phyloP scores from a whole-genome alignment of 2,329 filamentous ascomycete genomes.

The Aplosporella prunicola region DNA sequence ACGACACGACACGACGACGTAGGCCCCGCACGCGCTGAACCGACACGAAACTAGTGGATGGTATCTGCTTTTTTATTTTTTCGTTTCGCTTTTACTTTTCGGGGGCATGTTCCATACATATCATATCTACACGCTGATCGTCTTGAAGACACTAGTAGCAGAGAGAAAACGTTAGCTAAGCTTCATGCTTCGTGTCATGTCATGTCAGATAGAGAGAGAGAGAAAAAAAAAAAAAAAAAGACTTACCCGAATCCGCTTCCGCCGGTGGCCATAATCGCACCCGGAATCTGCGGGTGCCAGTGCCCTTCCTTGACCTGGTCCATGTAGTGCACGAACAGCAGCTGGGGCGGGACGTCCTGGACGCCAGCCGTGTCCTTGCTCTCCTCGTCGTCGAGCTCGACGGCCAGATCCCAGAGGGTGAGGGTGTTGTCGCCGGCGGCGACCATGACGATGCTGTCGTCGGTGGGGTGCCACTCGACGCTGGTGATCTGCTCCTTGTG shows the following conservation, averaged over 20 bases:
- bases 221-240: background rate
- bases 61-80: constrained; percentile 7
- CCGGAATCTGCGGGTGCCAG: constrained; percentile 95
- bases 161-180: constrained; percentile 4
- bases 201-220: constrained; percentile 14
- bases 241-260: constrained; percentile 66
- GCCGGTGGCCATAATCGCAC: constrained; percentile 80
- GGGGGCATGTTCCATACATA: too few species aligned
- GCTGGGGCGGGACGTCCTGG: constrained; percentile 83
- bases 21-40: too few species aligned
- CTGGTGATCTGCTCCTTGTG: constrained; percentile 95
- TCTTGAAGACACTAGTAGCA: constrained; percentile 32
- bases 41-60: too few species aligned
- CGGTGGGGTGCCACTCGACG: constrained; percentile 94
- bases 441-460: constrained; percentile 90
- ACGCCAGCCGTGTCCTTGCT: constrained; percentile 80
- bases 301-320: constrained; percentile 91
- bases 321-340: constrained; percentile 95
- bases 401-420: constrained; percentile 91
- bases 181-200: too few species aligned
- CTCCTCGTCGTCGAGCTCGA: constrained; percentile 95
- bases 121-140: constrained; percentile 27
- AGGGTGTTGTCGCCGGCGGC: constrained; percentile 89
- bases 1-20: too few species aligned
- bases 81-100: too few species aligned